Percentiles rank a stretch among this genome's conserved stretches.
These are phyloP conservation scores for Hirschioporus abietinus DNA, from an alignment of 768 basidiomycete species.

Conservation along the genomic window DNA sequence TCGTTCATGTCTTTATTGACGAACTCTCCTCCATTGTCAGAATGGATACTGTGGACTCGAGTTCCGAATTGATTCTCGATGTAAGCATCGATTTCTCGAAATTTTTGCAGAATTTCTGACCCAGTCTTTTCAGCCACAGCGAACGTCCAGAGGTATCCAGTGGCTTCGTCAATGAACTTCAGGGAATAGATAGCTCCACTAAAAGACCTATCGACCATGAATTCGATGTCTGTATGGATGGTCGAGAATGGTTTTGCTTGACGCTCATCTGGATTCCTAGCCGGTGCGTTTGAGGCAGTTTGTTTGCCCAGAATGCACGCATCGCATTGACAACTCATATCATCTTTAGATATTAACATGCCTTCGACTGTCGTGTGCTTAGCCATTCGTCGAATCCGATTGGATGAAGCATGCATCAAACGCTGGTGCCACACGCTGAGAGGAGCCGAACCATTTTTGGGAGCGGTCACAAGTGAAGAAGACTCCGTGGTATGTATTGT, in stretches of 20 bases:
- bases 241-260: not conserved
- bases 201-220: not conserved
- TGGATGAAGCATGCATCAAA: not conserved
- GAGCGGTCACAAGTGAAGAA: not conserved
- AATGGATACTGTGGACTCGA: conserved; percentile 11
- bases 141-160: conserved; percentile 5
- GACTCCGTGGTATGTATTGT: not conserved
- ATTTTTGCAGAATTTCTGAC: not conserved
- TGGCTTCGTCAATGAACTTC: not conserved
- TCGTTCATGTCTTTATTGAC: conserved; percentile 18
- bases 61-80: not conserved
- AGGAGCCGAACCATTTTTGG: not conserved
- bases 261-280: not conserved
- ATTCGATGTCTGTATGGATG: not conserved
- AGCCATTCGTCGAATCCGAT: not conserved
- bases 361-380: not conserved
- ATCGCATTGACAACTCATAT: not conserved
- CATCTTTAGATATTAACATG: not conserved
- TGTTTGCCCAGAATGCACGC: not conserved
- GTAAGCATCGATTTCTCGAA: not conserved
- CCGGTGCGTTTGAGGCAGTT: not conserved
- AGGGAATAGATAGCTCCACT: not conserved
- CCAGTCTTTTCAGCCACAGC: conserved; percentile 2
- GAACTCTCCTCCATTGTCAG: conserved; percentile 27
- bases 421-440: not conserved